Conservation (phyloP, 495 filamentous ascomycete genomes). For the Schizothecium vesticola region DNA sequence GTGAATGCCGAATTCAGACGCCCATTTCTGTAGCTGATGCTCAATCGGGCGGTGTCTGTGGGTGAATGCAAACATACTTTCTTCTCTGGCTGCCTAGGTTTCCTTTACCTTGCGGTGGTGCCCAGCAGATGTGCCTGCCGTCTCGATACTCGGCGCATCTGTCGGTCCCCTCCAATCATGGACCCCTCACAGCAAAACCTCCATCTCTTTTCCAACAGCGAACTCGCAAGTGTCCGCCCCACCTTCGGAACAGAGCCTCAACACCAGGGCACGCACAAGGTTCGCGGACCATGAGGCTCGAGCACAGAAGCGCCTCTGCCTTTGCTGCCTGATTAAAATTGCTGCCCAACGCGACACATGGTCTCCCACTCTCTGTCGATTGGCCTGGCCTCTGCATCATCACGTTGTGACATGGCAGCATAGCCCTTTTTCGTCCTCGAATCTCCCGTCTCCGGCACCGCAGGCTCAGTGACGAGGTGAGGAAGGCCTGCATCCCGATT, state of each 20-base stretch:
- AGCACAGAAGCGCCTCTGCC: neutral
- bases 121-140: too few species aligned
- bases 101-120: too few species aligned
- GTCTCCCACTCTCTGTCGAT: neutral
- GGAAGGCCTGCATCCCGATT: neutral
- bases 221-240: neutral
- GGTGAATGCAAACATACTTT: too few species aligned
- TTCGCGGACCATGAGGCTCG: neutral
- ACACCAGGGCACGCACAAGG: neutral
- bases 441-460: neutral
- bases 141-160: too few species aligned
- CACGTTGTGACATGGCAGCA: neutral
- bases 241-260: neutral
- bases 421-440: neutral
- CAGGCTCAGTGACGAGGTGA: neutral
- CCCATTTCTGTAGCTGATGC: neutral
- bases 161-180: too few species aligned
- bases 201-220: too few species aligned
- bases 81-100: too few species aligned
- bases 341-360: neutral
- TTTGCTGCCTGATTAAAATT: neutral
- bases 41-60: too few species aligned
- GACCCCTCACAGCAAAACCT: too few species aligned
- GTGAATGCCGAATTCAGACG: neutral
- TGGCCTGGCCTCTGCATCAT: neutral